A percentile compares a stretch with the other conserved stretches of the same genome.
Evolutionary conservation across 1,284 basidiomycete species (phyloP).

Genomic region (Naganishia cerealis): DNA sequence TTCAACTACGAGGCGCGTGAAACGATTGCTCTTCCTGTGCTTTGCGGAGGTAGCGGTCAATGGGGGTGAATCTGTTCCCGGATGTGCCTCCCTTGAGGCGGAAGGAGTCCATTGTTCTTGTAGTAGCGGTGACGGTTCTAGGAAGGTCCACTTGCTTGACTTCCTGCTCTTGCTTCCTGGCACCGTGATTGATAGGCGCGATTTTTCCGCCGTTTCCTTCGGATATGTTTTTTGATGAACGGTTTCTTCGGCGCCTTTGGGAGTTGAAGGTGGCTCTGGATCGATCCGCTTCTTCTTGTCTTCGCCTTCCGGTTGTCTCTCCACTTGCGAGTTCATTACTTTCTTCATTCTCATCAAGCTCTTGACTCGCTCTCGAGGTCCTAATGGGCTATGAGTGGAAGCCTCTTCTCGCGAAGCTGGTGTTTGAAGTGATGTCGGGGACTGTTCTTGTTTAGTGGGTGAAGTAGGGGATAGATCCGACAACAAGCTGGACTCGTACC

Average conservation of each 20-base stretch:
- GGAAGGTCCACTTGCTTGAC: background rate
- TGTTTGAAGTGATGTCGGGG: too few species aligned
- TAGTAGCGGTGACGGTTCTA: background rate
- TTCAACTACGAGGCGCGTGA: conserved; percentile 11
- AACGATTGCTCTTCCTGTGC: background rate
- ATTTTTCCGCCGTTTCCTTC: background rate
- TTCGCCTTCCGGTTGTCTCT: background rate
- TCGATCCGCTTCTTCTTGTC: background rate
- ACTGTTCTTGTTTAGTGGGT: background rate
- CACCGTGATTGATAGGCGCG: background rate
- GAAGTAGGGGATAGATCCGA: background rate
- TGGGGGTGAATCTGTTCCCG: background rate
- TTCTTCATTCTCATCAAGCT: background rate
- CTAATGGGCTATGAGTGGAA: background rate
- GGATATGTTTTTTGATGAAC: background rate
- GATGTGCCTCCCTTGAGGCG: too few species aligned
- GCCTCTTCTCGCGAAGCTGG: background rate
- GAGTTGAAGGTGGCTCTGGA: background rate
- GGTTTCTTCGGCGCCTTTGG: background rate
- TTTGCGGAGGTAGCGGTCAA: background rate
- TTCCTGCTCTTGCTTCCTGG: background rate
- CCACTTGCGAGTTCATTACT: background rate
- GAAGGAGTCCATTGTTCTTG: background rate
- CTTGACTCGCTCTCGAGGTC: conserved; percentile 4
- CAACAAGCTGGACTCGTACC: conserved; percentile 20